Base-by-base conservation (phyloP, 495 filamentous ascomycete genomes). In the Penicillium roqueforti region DNA sequence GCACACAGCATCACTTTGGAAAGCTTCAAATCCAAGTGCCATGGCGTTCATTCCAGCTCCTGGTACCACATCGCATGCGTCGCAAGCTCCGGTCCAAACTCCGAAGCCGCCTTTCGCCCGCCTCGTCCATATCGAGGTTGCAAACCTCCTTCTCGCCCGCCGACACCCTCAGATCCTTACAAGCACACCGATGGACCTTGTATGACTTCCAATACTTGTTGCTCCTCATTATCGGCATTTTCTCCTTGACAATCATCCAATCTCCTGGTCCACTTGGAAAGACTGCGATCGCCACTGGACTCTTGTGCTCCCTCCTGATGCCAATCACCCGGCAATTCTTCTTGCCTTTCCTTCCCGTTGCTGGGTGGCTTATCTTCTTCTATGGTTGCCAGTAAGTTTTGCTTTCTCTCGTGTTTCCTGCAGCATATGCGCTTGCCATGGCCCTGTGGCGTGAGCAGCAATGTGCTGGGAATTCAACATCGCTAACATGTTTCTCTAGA, bases 301-400 rank as follows among this genome's bases (percentile, higher is more conserved):
- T 91, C 37, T 77, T 87, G 28, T 62, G 80, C 49, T 79, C 88
- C n/a, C 80, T 96, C 11, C 71, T 91, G 20, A 74, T 96, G 62
- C 92, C 92, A n/a, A 77, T 89, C 51, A 95, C 92, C 4, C 79
- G 88, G 42, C 92, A 97, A 65, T 95, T 96, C 69, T 91, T 95
- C 59, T 75, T 96, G 13, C 92, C 92, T 14, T 90, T 89, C 49
- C 75, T 95, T 47, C 87, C 91, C 1, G 87, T 95, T 67, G 83
- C 84, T 61, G 83, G 81, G 7, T 97, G 90, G 83, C 74, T 96
- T 16, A 68, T 96, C 19, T 87, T 95, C 56, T 96, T 95, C 73
- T 95, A 91, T 62, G 79, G 86, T 34, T 93, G 87, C 80, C 85
- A 89, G 88, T 95, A 84, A 80, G 88, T 80, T 55, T 28, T 48